These are phyloP conservation scores for Beauveria caledonica DNA, from an alignment of 2,329 filamentous ascomycete species.

Conservation along the genomic window DNA sequence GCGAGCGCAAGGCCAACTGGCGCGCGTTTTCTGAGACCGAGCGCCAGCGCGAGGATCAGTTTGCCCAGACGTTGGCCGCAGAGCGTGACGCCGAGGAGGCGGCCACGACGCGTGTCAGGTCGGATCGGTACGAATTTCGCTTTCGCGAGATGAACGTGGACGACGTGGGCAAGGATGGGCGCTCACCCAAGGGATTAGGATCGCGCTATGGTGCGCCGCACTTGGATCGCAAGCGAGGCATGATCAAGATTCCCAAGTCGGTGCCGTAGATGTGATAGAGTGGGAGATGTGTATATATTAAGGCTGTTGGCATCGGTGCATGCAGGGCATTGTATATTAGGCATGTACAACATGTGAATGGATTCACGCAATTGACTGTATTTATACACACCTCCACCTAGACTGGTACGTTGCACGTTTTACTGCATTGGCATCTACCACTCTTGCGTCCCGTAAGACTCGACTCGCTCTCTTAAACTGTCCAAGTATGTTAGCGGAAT, in stretches of 20 bases:
- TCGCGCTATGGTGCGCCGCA: slow-evolving; percentile 57
- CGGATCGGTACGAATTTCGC: slow-evolving; percentile 53
- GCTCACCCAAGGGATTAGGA: slow-evolving; percentile 43
- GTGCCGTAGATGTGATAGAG: slow-evolving; percentile 36
- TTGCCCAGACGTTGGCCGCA: slow-evolving; percentile 26
- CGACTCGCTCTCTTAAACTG: no score
- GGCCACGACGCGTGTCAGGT: slow-evolving; percentile 36
- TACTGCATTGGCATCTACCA: no score
- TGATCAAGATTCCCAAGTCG: slow-evolving; percentile 59
- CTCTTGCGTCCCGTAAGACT: no score
- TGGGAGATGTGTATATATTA: neutral
- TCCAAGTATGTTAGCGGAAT: no score
- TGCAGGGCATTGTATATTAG: slow-evolving; percentile 8
- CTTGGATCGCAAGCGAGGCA: slow-evolving; percentile 54
- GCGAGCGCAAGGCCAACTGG: slow-evolving; percentile 32
- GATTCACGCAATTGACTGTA: neutral
- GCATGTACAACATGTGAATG: slow-evolving; percentile 1
- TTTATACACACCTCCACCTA: neutral
- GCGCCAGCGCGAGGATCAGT: slow-evolving; percentile 33
- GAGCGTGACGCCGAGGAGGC: slow-evolving; percentile 29
- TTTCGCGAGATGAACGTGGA: slow-evolving; percentile 52
- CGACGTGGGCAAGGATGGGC: slow-evolving; percentile 45
- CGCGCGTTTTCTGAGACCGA: slow-evolving; percentile 34
- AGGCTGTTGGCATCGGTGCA: neutral
- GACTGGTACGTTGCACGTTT: no score